A percentile compares a stretch with the other conserved stretches of the same genome.
These are phyloP conservation scores for Clonostachys chloroleuca DNA, from an alignment of 2,329 filamentous ascomycete genomes.

Conservation along the genomic window DNA sequence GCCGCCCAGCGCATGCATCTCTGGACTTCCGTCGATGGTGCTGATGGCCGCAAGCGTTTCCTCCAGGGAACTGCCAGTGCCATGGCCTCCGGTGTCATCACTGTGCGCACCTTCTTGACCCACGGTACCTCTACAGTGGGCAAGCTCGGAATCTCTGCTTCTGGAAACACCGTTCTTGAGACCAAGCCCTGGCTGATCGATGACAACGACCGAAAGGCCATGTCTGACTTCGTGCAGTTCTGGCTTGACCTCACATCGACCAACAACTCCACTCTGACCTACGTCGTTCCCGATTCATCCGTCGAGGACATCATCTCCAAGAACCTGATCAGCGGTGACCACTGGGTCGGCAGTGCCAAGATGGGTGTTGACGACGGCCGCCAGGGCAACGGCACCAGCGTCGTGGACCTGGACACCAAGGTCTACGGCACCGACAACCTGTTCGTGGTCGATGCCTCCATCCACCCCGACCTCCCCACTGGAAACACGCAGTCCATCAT, in stretches of 20 bases:
- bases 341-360: slow-evolving; percentile 20
- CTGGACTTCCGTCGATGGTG: slow-evolving; percentile 36
- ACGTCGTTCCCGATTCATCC: too few relatives aligned
- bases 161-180: slow-evolving; percentile 33
- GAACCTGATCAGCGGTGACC: slow-evolving; percentile 15
- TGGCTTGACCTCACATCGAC: slow-evolving; percentile 13
- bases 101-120: slow-evolving; percentile 44
- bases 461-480: slow-evolving; percentile 20
- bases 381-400: slow-evolving; percentile 6
- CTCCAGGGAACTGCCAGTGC: slow-evolving; percentile 41
- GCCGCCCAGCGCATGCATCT: slow-evolving; percentile 40
- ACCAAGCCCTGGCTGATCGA: slow-evolving; percentile 27
- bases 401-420: slow-evolving; percentile 21
- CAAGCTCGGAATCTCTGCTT: slow-evolving; percentile 30
- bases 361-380: slow-evolving; percentile 23
- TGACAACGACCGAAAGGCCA: slow-evolving; percentile 16
- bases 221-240: slow-evolving; percentile 14
- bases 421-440: slow-evolving; percentile 21
- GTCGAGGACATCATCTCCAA: slow-evolving; percentile 12
- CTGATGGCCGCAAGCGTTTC: slow-evolving; percentile 27
- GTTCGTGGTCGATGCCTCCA: slow-evolving; percentile 20
- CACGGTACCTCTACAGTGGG: slow-evolving; percentile 44
- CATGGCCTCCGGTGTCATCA: slow-evolving; percentile 32
- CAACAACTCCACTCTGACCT: slow-evolving; percentile 9
- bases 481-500: slow-evolving; percentile 15